These are phyloP conservation scores for Pochonia chlamydosporia DNA, from an alignment of 2,329 filamentous ascomycete genomes.

Conservation along the genomic window DNA sequence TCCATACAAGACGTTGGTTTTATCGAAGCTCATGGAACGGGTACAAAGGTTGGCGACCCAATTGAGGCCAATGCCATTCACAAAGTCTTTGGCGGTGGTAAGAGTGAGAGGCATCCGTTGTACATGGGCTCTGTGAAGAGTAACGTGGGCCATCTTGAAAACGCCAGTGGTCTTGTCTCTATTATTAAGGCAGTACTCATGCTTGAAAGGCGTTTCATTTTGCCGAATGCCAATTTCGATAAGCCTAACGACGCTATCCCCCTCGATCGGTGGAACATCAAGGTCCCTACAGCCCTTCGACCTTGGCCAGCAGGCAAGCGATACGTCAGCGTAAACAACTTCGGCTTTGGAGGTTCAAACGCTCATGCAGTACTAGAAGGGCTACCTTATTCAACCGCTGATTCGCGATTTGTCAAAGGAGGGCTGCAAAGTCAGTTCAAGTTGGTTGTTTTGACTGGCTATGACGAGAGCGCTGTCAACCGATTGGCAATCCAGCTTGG, in stretches of 20 bases:
- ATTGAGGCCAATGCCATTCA: constrained; percentile 44
- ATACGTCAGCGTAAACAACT: constrained; percentile 44
- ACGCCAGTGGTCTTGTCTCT: constrained; percentile 40
- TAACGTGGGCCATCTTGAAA: constrained; percentile 47
- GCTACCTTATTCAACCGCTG: background rate
- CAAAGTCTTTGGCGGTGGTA: constrained; percentile 32
- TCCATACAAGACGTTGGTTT: constrained; percentile 23
- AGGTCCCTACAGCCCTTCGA: constrained; percentile 37
- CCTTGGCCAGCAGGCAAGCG: constrained; percentile 44
- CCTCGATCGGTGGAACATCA: constrained; percentile 43
- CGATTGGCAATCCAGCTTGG: constrained; percentile 23
- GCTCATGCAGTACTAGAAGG: constrained; percentile 34
- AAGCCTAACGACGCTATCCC: constrained; percentile 43
- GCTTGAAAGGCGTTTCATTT: constrained; percentile 43
- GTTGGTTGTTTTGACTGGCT: constrained; percentile 37
- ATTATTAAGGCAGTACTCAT: constrained; percentile 46
- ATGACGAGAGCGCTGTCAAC: constrained; percentile 28
- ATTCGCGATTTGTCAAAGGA: background rate
- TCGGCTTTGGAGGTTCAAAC: constrained; percentile 41
- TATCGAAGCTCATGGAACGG: constrained; percentile 50
- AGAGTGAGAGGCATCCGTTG: constrained; percentile 31
- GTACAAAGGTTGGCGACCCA: constrained; percentile 50
- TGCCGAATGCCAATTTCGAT: constrained; percentile 46
- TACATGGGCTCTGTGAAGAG: constrained; percentile 44
- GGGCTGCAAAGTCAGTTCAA: constrained; percentile 16